Evolutionary conservation across 257 asterid genomes (phyloP), one percentile per base, ranked within the genome.

Genomic region (Coffea canephora): DNA sequence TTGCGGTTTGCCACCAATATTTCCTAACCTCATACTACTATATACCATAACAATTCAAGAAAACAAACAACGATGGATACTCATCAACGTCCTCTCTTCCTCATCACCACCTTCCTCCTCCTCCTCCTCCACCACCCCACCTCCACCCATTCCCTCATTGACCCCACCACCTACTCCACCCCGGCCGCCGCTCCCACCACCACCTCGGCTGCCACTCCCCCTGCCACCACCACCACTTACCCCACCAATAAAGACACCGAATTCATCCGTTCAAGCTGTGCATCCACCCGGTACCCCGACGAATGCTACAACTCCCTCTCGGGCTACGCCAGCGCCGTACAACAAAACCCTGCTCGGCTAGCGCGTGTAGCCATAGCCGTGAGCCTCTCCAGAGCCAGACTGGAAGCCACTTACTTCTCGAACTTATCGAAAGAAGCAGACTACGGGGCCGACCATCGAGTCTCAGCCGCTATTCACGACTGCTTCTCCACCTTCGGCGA

Each of bases 231-330:
- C 21, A 48, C 84, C 27, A 5, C 79, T 9, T 4, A 68, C 74
- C 13, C 82, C 0, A 12, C 84, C 5, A 48, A 70, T 23, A 71
- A 75, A 61, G 86, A 84, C 88, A 54, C 87, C 23, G 92, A 87
- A 8, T 94, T 89, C 88, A 89, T 94, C 89, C 97, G 93, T 25
- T 25, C 82, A 2, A 92, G 90, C 80, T 94, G 98, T 80, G 82
- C 67, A 27, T 73, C 84, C 75, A 94, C 98, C 4, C 89, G 67
- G 8, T 94, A 94, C 82, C 97, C 94, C 0, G 82, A 87, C 3
- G 54, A 82, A 46, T 94, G 98, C 88, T 92, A 79, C 92, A 61
- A 78, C 52, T 90, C 98, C 3, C 91, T 94, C 54, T 79, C 86
- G 68, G 77, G 86, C 77, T 91, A 87, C 81, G 93, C 97, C 69